These are phyloP conservation scores for Pascua sp. DNA, from an alignment of 1,284 basidiomycete genomes.

Conservation along the genomic window DNA sequence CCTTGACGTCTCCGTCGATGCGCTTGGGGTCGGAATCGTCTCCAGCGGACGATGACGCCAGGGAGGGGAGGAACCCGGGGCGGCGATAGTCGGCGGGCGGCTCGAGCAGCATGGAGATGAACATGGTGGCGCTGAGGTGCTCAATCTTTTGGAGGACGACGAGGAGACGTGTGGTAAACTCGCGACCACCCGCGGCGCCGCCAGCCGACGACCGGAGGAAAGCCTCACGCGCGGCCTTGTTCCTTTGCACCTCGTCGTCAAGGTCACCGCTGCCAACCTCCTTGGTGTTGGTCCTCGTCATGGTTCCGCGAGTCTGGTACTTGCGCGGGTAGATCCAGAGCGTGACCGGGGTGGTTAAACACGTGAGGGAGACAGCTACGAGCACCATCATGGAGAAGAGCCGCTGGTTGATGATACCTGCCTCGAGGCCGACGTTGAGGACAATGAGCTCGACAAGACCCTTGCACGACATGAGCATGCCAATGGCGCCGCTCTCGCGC, in stretches of 20 bases:
- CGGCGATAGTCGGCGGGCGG: slow-evolving; percentile 22
- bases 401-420: slow-evolving; percentile 67
- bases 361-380: slow-evolving; percentile 79
- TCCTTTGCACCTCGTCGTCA: slow-evolving; percentile 17
- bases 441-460: slow-evolving; percentile 84
- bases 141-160: slow-evolving; percentile 89
- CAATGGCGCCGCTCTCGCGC: slow-evolving; percentile 80
- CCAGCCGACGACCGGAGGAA: slow-evolving; percentile 10
- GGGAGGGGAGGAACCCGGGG: slow-evolving; percentile 32
- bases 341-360: slow-evolving; percentile 83
- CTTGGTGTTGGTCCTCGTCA: slow-evolving; percentile 13
- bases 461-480: slow-evolving; percentile 90
- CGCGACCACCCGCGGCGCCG: slow-evolving; percentile 35
- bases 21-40: slow-evolving; percentile 34
- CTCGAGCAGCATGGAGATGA: slow-evolving; percentile 54
- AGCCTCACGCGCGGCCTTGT: slow-evolving; percentile 25
- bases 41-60: slow-evolving; percentile 50
- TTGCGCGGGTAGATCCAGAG: slow-evolving; percentile 70
- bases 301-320: slow-evolving; percentile 42
- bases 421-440: slow-evolving; percentile 80
- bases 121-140: slow-evolving; percentile 63
- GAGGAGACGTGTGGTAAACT: slow-evolving; percentile 55
- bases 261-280: background rate
- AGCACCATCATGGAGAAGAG: slow-evolving; percentile 82
- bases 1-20: slow-evolving; percentile 4